These are phyloP conservation scores for Cudoniella acicularis DNA, from an alignment of 495 filamentous ascomycete genomes.

Conservation along the genomic window DNA sequence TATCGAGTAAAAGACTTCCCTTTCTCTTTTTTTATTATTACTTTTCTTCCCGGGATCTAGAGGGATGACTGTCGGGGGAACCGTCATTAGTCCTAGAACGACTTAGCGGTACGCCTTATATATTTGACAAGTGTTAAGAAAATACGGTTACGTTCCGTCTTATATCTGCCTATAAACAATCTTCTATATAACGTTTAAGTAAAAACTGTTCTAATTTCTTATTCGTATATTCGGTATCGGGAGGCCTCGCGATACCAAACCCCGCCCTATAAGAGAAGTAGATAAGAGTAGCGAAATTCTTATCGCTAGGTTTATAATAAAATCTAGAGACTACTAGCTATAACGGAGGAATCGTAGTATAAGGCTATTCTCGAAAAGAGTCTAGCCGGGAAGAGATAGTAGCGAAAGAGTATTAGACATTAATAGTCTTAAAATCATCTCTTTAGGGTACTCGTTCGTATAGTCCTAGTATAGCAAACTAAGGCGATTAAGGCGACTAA, in stretches of 20 bases:
- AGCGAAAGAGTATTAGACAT: background rate
- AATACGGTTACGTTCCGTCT: background rate
- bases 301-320: background rate
- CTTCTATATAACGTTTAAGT: background rate
- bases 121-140: background rate
- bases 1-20: background rate
- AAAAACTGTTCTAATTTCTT: background rate
- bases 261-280: background rate
- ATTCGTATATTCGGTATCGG: background rate
- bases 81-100: background rate
- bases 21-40: background rate
- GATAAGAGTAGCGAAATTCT: background rate
- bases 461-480: background rate
- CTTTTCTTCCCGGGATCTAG: background rate
- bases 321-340: background rate
- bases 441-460: background rate
- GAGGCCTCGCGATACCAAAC: background rate
- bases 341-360: background rate
- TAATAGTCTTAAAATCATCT: background rate
- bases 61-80: background rate
- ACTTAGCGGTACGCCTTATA: background rate
- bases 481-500: background rate
- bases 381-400: background rate
- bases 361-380: background rate
- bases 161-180: background rate